phyloP scores from a whole-genome alignment of 257 asterid genomes.

The Nicotiana undulata region DNA sequence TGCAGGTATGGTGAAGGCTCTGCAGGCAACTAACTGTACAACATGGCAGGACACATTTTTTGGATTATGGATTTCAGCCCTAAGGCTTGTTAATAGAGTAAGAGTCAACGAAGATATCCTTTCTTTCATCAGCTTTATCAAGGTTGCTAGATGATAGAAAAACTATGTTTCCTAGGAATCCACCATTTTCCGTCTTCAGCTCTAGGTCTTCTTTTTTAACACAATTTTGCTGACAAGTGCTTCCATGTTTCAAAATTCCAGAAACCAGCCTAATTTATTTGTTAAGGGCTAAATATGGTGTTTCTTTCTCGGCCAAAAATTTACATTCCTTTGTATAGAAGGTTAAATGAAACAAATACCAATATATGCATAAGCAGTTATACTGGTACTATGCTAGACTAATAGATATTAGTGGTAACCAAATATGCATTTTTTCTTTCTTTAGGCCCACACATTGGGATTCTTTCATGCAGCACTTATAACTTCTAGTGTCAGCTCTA shows the following conservation, averaged over 20 bases:
- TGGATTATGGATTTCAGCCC: slow-evolving; percentile 86
- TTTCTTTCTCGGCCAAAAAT: not conserved
- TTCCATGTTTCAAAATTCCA: not conserved
- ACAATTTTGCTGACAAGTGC: not conserved
- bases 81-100: slow-evolving; percentile 96
- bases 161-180: not conserved
- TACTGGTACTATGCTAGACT: not conserved
- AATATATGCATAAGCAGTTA: no score
- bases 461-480: slow-evolving; percentile 57
- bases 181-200: not conserved
- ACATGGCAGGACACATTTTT: slow-evolving; percentile 96
- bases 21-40: slow-evolving; percentile 70
- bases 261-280: not conserved
- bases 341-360: not conserved
- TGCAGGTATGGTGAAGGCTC: slow-evolving; percentile 85
- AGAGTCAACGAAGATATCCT: slow-evolving; percentile 12
- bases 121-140: not conserved
- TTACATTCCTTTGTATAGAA: not conserved
- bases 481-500: slow-evolving; percentile 63
- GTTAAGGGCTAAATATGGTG: not conserved
- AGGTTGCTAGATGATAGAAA: slow-evolving; percentile 2
- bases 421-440: slow-evolving; percentile 10
- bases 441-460: slow-evolving; percentile 83
- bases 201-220: not conserved
- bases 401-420: not conserved